These are phyloP conservation scores for Silene uniflora DNA, from an alignment of 148 eudicot species.

Conservation along the genomic window DNA sequence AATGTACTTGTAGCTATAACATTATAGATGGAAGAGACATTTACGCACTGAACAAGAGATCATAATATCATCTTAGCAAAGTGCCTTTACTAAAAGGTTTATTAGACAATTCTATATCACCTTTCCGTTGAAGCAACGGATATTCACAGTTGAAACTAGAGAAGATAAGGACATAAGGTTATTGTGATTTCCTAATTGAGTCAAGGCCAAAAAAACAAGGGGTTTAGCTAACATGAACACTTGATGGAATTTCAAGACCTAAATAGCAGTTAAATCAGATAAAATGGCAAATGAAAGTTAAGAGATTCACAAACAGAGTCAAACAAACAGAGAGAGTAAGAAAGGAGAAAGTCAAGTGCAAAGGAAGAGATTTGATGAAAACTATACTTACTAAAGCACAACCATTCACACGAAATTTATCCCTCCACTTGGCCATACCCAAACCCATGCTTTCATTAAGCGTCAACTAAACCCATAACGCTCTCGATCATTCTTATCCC, in stretches of 20 bases:
- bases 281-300: not conserved
- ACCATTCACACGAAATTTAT: not conserved
- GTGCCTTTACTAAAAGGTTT: not conserved
- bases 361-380: not conserved
- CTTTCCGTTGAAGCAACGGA: not conserved
- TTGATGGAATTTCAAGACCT: not conserved
- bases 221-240: not conserved
- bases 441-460: not conserved
- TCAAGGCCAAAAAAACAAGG: not conserved
- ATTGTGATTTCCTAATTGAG: not conserved
- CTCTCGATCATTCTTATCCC: not conserved
- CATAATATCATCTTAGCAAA: not conserved
- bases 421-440: not conserved
- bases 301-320: not conserved
- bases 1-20: not conserved
- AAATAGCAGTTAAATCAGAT: not conserved
- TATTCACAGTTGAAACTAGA: not conserved
- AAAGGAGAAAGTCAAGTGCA: not conserved
- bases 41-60: constrained; percentile 3
- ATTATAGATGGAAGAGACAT: not conserved
- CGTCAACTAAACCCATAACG: not conserved
- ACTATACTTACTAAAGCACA: not conserved
- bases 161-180: not conserved
- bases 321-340: not conserved
- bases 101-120: not conserved